Conservation (phyloP, 108 stramenopile genomes). For the Epipyxis sp. region DNA sequence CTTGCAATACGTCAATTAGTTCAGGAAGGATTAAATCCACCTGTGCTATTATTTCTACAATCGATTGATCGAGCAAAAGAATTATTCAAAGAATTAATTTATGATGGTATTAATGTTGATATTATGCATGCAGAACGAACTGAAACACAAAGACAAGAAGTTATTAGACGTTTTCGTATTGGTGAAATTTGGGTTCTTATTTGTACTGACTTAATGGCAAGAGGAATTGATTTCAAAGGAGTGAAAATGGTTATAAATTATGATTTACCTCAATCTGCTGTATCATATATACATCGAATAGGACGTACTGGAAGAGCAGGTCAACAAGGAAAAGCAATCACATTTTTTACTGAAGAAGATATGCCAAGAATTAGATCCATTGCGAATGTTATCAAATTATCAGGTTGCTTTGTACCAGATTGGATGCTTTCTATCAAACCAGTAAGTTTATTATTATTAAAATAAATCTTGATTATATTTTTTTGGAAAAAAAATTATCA, state of each 20-base stretch:
- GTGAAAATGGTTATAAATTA: conserved; percentile 96
- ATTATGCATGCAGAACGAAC: conserved; percentile 87
- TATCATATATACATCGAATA: conserved; percentile 91
- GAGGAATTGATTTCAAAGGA: conserved; percentile 95
- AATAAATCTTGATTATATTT: conserved; percentile 12
- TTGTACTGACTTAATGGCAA: conserved; percentile 91
- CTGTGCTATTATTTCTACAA: conserved; percentile 83
- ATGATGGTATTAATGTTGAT: conserved; percentile 86
- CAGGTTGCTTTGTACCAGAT: conserved; percentile 67
- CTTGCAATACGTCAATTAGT: conserved; percentile 68
- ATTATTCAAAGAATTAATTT: conserved; percentile 82
- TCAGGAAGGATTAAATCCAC: conserved; percentile 71
- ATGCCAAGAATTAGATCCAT: conserved; percentile 72
- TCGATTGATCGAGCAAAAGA: conserved; percentile 91
- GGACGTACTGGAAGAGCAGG: conserved; percentile 92
- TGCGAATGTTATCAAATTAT: conserved; percentile 88
- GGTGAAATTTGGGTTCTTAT: conserved; percentile 97
- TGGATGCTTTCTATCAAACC: conserved; percentile 31
- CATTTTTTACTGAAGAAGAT: conserved; percentile 85
- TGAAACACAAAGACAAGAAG: conserved; percentile 73
- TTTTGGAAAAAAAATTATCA: too few relatives aligned
- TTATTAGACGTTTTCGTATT: conserved; percentile 80
- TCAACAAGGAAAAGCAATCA: conserved; percentile 83
- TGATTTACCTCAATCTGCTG: conserved; percentile 82
- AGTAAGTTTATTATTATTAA: not conserved